Percentiles rank a stretch among this genome's conserved stretches.
Conservation (phyloP, 768 basidiomycete genomes). For the Trametes cingulata region DNA sequence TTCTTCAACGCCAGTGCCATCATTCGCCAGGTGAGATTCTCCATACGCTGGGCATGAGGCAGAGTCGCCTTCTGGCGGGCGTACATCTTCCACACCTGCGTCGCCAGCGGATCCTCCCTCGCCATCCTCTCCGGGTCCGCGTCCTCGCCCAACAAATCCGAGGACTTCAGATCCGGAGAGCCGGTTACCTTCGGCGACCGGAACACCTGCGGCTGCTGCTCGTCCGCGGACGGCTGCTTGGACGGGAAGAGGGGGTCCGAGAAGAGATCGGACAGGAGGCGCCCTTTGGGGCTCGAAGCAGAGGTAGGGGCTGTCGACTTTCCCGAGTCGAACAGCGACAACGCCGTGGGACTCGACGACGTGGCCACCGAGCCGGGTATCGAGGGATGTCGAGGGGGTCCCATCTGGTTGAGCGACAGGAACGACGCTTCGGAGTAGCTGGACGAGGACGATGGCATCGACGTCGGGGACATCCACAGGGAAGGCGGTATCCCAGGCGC, state of each 20-base stretch:
- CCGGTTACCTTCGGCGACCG: conserved; percentile 68
- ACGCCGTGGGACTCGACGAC: conserved; percentile 31
- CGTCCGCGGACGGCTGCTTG: conserved; percentile 41
- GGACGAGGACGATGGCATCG: conserved; percentile 47
- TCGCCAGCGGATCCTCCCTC: conserved; percentile 87
- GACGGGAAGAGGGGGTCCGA: conserved; percentile 63
- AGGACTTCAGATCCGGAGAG: conserved; percentile 63
- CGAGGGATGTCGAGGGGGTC: conserved; percentile 25
- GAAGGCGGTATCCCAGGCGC: conserved; percentile 66
- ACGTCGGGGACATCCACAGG: conserved; percentile 81
- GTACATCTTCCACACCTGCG: conserved; percentile 98
- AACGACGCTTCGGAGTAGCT: conserved; percentile 31
- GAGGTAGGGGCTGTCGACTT: conserved; percentile 32
- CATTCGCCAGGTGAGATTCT: conserved; percentile 98
- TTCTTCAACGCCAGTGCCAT: conserved; percentile 95
- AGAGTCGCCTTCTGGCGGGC: conserved; percentile 85
- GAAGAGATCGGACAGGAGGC: conserved; percentile 50
- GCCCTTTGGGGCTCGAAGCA: conserved; percentile 30
- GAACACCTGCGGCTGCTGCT: conserved; percentile 47
- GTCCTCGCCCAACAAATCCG: conserved; percentile 42
- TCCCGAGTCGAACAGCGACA: conserved; percentile 29
- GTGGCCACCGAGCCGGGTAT: conserved; percentile 26
- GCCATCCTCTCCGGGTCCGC: conserved; percentile 66
- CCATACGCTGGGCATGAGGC: conserved; percentile 94
- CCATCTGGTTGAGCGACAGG: conserved; percentile 23